A percentile compares a stretch with the other conserved stretches of the same genome.
Evolutionary conservation across 2,329 filamentous ascomycete species (phyloP).

Genomic region (Cytospora schulzeri): DNA sequence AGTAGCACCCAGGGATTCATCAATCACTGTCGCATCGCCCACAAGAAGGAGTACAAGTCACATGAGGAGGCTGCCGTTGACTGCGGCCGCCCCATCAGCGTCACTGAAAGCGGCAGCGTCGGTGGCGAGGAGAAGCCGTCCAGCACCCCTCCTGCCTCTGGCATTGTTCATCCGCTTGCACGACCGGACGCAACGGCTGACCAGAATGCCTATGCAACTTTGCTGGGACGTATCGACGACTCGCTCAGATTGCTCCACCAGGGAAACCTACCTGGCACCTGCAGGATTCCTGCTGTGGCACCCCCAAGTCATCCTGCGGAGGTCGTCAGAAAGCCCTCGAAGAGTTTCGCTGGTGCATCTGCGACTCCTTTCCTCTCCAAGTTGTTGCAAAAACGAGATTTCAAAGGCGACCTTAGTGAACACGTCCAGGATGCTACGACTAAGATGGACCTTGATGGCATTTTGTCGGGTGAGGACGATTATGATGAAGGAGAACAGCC

Average conservation of each 20-base stretch:
- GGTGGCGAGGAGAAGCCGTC: conserved; percentile 46
- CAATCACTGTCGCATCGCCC: conserved; percentile 96
- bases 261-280: conserved; percentile 53
- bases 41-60: conserved; percentile 90
- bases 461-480: conserved; percentile 56
- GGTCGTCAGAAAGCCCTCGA: conserved; percentile 35
- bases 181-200: conserved; percentile 57
- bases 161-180: conserved; percentile 65
- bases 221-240: conserved; percentile 56
- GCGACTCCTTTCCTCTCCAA: conserved; percentile 69
- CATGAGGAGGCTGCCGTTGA: conserved; percentile 91
- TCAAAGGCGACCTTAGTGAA: conserved; percentile 60
- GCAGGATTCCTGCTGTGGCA: conserved; percentile 44
- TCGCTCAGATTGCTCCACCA: conserved; percentile 55
- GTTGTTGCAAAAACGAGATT: conserved; percentile 63
- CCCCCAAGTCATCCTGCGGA: conserved; percentile 30
- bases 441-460: conserved; percentile 52
- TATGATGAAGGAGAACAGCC: conserved; percentile 50
- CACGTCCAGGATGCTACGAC: conserved; percentile 62
- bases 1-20: conserved; percentile 98
- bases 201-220: conserved; percentile 52
- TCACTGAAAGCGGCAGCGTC: conserved; percentile 57
- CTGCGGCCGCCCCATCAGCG: conserved; percentile 81
- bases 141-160: conserved; percentile 40
- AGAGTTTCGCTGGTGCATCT: conserved; percentile 54